Evolutionary conservation across 768 basidiomycete genomes (phyloP), one percentile per base, ranked within the genome.

Genomic region (Mycena capillaripes): DNA sequence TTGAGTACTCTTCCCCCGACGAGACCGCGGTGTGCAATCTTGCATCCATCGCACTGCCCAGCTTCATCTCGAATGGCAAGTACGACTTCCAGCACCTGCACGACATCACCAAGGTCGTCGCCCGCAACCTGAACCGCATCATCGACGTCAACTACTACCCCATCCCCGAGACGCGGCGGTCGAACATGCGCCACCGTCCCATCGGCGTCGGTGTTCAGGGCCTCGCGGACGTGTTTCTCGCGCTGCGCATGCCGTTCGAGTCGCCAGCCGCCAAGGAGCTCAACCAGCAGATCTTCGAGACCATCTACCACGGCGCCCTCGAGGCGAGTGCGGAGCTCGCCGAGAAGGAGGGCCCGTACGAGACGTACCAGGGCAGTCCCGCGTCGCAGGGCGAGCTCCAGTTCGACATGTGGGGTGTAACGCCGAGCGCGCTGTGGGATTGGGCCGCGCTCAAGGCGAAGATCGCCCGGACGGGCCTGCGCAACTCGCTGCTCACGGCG

Each of bases 1-100:
- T 95, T 81, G 91, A 95, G 82, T 95, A 94, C 84, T 93, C 93
- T 64, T 84, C 94, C 19, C 92, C 94, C 6, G 94, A 95, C 71
- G 94, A 94, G 82, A 91, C 89, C 67, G 94, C 94, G 40, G 94
- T 95, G 42, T 95, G 94, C 87, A 95, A 95, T 82, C 88, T 95
- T 66, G 94, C 93, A 6, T 95, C 94, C 17, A 86, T 95, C 76
- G 92, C 94, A 3, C 86, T 95, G 16, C 94, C 94, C 5, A 88
- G 91, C 23, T 95, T 91, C 83, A 88, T 95, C 81, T 83, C 83
- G 69, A 83, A 88, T 71, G 89, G 87, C 60, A 78, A 81, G 64
- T 95, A 94, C 80, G 89, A 95, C 84, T 95, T 95, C 87, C 84
- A 92, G 79, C 91, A 89, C 78, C 85, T 95, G 21, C 94, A 95